Base-by-base conservation (phyloP, 371 early-diverging fungal species). In the Mucor irregularis region DNA sequence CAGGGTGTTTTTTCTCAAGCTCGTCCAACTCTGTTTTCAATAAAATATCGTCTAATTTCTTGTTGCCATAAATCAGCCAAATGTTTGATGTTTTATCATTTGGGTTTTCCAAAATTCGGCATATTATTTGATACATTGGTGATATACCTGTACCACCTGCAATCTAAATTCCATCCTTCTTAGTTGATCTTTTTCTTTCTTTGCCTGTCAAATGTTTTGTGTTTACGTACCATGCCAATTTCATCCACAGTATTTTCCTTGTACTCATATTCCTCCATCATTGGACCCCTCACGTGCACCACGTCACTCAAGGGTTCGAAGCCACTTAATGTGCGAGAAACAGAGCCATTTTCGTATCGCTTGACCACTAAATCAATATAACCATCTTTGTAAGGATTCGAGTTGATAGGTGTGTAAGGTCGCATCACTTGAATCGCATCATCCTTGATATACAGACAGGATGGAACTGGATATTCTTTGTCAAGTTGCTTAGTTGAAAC, bases 111-210 rank as follows among this genome's bases (percentile, higher is more conserved):
- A 68, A 49, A 37, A 75, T 70, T 22, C 45, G 62, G 25, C 65
- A 53, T 19, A 69, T 64, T 33, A 75, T 56, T 57, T 73, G 73
- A 51, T 67, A 70, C 92, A 93, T 94, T 44, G 97, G 97, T 11
- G 97, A 91, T 58, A 96, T 90, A 34, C 97, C 97, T 35, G 98
- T 90, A 16, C 99, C 98, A 53, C 97, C 64, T 17, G 83, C 84
- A 49, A 72, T 73, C 49, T 69, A 73, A 14, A 51, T 9, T n/a
- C n/a, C n/a, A n/a, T n/a, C n/a, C n/a, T n/a, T n/a, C n/a, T n/a
- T 6, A 51, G 8, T 58, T 6, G 57, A 55, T 33, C 64, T 60
- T 4, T 60, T 51, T 22, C 62, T n/a, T 21, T 47, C 29, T 40
- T 31, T 19, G 11, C 22, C 44, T 49, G 33, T 46, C 53, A 30